A percentile compares a stretch with the other conserved stretches of the same genome.
phyloP scores from a whole-genome alignment of 352 stramenopile species.

The Phytopythium cucurbitacearum region DNA sequence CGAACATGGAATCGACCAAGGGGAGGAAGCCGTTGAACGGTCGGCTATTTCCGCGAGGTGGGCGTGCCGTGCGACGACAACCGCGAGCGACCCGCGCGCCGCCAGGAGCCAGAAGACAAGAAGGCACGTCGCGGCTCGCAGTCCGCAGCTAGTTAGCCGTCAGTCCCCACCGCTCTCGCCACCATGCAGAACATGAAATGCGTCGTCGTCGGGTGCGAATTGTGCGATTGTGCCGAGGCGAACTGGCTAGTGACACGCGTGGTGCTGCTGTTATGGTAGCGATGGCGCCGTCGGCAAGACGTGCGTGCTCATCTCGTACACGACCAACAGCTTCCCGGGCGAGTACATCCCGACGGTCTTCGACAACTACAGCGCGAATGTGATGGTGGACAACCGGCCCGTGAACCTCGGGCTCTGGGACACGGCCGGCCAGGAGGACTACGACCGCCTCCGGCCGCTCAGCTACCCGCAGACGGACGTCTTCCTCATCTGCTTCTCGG shows the following conservation, averaged over 20 bases:
- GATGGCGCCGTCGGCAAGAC: slow-evolving; percentile 96
- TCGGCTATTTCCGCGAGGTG: too few species aligned
- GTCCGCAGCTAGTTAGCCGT: too few species aligned
- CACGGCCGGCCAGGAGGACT: slow-evolving; percentile 96
- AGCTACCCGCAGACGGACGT: slow-evolving; percentile 96
- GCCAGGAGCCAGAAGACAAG: too few species aligned
- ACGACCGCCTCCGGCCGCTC: slow-evolving; percentile 93
- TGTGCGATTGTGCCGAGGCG: not conserved
- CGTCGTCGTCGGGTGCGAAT: slow-evolving; percentile 82
- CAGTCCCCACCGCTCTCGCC: not conserved
- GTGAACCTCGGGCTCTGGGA: slow-evolving; percentile 97
- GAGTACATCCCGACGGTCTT: slow-evolving; percentile 97
- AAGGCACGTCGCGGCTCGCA: too few species aligned
- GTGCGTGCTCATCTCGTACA: slow-evolving; percentile 96
- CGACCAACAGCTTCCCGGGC: slow-evolving; percentile 94
- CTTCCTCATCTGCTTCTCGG: slow-evolving; percentile 95
- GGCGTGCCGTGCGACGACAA: too few species aligned
- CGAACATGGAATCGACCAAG: too few species aligned
- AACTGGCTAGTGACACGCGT: slow-evolving; percentile 6
- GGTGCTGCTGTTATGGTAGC: slow-evolving; percentile 30
- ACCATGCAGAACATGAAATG: slow-evolving; percentile 96
- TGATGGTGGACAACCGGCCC: slow-evolving; percentile 92
- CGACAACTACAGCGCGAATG: slow-evolving; percentile 92
- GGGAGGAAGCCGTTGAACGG: too few species aligned
- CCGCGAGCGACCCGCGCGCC: too few species aligned